phyloP scores from a whole-genome alignment of 2,329 filamentous ascomycete species.

The Scopulariopsis brevicaulis region DNA sequence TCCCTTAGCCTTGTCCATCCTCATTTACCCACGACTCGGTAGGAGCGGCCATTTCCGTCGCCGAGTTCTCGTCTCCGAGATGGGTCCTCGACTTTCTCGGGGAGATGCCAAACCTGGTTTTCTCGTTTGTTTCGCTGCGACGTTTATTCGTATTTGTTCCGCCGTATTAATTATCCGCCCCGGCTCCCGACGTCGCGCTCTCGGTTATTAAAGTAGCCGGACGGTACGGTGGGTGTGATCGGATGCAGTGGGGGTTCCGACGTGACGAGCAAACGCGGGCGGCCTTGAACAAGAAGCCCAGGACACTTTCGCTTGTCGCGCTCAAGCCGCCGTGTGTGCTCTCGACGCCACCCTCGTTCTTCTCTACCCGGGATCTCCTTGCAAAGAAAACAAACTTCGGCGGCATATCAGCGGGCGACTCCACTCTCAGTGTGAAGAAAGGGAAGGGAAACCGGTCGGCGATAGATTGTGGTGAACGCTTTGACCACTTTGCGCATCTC shows the following conservation, averaged over 20 bases:
- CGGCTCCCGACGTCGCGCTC: background rate
- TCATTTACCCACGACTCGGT: background rate
- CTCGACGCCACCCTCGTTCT: too few relatives aligned
- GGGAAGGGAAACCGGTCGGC: background rate
- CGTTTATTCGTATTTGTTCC: background rate
- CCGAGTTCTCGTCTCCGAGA: background rate
- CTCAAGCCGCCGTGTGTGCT: too few relatives aligned
- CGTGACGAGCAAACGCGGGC: too few relatives aligned
- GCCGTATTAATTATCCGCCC: background rate
- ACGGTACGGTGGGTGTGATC: too few relatives aligned
- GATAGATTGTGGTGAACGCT: too few relatives aligned
- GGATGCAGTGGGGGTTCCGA: too few relatives aligned
- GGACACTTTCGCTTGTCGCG: too few relatives aligned
- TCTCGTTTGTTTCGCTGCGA: background rate
- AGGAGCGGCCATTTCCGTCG: background rate
- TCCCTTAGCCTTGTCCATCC: background rate
- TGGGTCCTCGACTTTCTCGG: too few relatives aligned
- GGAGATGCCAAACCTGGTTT: background rate
- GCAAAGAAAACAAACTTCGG: background rate
- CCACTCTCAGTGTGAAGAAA: background rate
- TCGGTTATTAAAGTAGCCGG: background rate
- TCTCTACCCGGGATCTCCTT: too few relatives aligned
- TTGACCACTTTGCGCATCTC: too few relatives aligned
- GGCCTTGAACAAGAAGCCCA: too few relatives aligned
- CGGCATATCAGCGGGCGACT: background rate